Percentiles rank a stretch among this genome's conserved stretches.
Evolutionary conservation across 306 rosid species (phyloP).

Genomic region (Elaeagnus macrophylla): DNA sequence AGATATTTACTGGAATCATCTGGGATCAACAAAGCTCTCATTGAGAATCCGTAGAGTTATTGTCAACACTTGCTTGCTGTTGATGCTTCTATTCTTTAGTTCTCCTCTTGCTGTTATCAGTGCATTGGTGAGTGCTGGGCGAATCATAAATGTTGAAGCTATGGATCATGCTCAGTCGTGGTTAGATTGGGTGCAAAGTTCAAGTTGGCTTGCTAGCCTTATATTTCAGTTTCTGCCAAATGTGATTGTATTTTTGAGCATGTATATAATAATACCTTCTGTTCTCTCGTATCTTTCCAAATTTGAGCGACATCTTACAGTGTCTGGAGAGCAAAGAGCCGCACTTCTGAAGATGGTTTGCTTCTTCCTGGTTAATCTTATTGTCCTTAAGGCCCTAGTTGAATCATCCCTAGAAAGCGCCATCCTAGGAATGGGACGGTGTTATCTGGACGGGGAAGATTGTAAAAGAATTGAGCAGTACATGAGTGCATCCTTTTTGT

Average conservation of each 20-base stretch:
- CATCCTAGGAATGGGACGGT: conserved; percentile 74
- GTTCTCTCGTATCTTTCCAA: conserved; percentile 87
- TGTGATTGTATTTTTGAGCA: conserved; percentile 79
- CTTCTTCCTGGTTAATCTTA: conserved; percentile 94
- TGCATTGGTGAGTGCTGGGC: conserved; percentile 75
- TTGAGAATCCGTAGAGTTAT: conserved; percentile 55
- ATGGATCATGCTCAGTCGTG: conserved; percentile 88
- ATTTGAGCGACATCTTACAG: conserved; percentile 82
- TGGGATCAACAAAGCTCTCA: conserved; percentile 69
- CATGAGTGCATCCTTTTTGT: conserved; percentile 84
- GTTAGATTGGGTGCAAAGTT: conserved; percentile 88
- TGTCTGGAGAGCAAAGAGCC: conserved; percentile 92
- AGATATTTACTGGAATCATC: conserved; percentile 89
- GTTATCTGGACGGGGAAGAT: conserved; percentile 91
- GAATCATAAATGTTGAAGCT: conserved; percentile 81
- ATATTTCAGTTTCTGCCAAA: conserved; percentile 89
- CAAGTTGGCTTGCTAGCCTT: conserved; percentile 87
- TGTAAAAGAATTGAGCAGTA: conserved; percentile 97
- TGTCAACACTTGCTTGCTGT: conserved; percentile 73
- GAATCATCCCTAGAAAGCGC: conserved; percentile 86
- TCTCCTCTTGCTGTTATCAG: conserved; percentile 89
- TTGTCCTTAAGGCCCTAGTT: conserved; percentile 71
- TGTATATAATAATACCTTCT: conserved; percentile 84
- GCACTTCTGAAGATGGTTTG: conserved; percentile 93
- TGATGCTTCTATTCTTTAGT: conserved; percentile 80